These are phyloP conservation scores for Aspergillus avenaceus DNA, from an alignment of 495 filamentous ascomycete species.

Conservation along the genomic window DNA sequence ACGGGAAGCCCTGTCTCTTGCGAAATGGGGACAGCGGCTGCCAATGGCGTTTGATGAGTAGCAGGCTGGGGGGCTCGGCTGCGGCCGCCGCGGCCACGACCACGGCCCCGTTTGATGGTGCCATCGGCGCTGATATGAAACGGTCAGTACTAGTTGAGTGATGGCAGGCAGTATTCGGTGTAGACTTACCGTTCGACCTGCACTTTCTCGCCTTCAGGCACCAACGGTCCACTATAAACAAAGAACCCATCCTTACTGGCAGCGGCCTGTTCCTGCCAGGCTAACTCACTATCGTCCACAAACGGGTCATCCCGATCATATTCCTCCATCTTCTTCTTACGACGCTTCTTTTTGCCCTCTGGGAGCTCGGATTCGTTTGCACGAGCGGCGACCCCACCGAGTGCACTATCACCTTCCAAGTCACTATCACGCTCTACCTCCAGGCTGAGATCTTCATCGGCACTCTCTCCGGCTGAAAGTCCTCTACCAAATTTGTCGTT, in stretches of 20 bases:
- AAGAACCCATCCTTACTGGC: constrained; percentile 91
- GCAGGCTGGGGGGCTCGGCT: constrained; percentile 38
- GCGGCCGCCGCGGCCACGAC: constrained; percentile 59
- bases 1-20: constrained; percentile 48
- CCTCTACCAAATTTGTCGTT: constrained; percentile 45
- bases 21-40: constrained; percentile 38
- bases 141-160: constrained; percentile 20
- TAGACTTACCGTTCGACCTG: constrained; percentile 63
- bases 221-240: constrained; percentile 78
- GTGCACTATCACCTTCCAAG: constrained; percentile 72
- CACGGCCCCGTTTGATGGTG: constrained; percentile 72
- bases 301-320: constrained; percentile 97
- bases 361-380: constrained; percentile 51
- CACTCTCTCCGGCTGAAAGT: constrained; percentile 65
- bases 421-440: constrained; percentile 48
- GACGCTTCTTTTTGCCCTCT: constrained; percentile 57
- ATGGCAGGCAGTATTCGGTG: constrained; percentile 4
- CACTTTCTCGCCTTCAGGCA: constrained; percentile 87
- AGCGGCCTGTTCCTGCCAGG: constrained; percentile 94
- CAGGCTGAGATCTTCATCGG: constrained; percentile 47
- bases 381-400: constrained; percentile 51
- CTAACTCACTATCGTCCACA: constrained; percentile 91
- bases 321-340: constrained; percentile 88
- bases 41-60: constrained; percentile 35
- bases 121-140: constrained; percentile 59